phyloP scores from a whole-genome alignment of 2,329 filamentous ascomycete genomes.

The Botrytis pseudocinerea region DNA sequence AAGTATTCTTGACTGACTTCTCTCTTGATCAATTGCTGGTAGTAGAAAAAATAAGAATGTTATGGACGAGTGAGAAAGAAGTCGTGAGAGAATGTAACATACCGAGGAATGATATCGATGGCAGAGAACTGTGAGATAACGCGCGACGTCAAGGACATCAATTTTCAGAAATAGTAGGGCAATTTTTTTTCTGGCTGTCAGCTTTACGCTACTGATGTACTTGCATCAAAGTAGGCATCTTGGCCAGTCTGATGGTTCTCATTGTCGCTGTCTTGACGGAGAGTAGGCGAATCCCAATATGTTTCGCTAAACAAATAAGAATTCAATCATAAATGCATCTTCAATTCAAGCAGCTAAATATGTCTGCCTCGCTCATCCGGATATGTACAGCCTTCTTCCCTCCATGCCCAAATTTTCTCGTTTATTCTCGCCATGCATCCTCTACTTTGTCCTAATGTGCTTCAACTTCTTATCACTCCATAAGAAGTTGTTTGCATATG shows the following conservation, averaged over 20 bases:
- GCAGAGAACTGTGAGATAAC: no score
- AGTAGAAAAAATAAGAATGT: no score
- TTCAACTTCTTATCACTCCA: conserved; percentile 86
- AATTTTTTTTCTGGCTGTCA: neutral
- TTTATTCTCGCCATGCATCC: neutral
- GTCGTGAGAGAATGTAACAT: neutral
- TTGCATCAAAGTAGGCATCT: neutral
- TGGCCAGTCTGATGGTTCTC: neutral
- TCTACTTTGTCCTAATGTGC: conserved; percentile 76
- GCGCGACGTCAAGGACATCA: neutral
- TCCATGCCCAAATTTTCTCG: no score
- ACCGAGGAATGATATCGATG: neutral
- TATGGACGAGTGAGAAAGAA: neutral
- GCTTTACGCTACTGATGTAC: neutral
- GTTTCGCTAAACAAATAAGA: neutral
- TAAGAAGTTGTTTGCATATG: conserved; percentile 95
- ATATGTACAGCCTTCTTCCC: conserved; percentile 22
- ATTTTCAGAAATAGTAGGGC: neutral
- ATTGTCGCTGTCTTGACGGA: neutral
- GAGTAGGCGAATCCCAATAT: neutral
- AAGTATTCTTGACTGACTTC: neutral
- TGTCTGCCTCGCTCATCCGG: conserved; percentile 10
- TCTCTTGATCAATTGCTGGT: neutral
- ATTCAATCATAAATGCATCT: conserved; percentile 8
- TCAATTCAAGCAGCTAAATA: conserved; percentile 9